Conservation (phyloP, 78 protist species). For the Pigoraptor vietnamica region DNA sequence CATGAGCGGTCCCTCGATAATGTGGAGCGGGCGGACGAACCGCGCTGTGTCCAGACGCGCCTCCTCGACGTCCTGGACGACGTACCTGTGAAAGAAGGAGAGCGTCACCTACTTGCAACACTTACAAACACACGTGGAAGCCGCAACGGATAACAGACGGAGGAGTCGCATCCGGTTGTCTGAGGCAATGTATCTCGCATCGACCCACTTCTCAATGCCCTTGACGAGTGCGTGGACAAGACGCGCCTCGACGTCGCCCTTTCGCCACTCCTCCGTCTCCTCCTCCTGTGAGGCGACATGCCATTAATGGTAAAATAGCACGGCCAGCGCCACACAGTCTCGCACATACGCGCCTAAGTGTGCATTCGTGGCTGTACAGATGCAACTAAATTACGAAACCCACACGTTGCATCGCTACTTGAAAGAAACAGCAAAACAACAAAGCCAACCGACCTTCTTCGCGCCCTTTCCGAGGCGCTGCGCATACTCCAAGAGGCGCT, state of each 20-base stretch:
- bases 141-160: too few species aligned
- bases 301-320: too few species aligned
- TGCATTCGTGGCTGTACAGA: too few species aligned
- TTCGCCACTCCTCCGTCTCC: constrained; percentile 83
- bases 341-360: too few species aligned
- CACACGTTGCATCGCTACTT: too few species aligned
- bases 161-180: too few species aligned
- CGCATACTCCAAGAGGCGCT: constrained; percentile 44
- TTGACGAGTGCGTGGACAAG: constrained; percentile 83
- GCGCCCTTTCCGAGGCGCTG: too few species aligned
- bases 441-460: not conserved
- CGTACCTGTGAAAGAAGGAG: too few species aligned
- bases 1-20: constrained; percentile 97
- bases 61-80: constrained; percentile 91
- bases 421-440: not conserved
- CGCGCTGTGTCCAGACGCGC: constrained; percentile 44
- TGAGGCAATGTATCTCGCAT: not conserved
- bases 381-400: too few species aligned
- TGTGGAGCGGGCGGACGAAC: constrained; percentile 34
- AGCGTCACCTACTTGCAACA: not conserved
- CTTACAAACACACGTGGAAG: not conserved
- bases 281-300: not conserved
- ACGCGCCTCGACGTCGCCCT: constrained; percentile 64
- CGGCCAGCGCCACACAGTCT: too few species aligned
- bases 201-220: constrained; percentile 78